Conservation (phyloP, 768 basidiomycete species). For the Amanita subjunquillea region DNA sequence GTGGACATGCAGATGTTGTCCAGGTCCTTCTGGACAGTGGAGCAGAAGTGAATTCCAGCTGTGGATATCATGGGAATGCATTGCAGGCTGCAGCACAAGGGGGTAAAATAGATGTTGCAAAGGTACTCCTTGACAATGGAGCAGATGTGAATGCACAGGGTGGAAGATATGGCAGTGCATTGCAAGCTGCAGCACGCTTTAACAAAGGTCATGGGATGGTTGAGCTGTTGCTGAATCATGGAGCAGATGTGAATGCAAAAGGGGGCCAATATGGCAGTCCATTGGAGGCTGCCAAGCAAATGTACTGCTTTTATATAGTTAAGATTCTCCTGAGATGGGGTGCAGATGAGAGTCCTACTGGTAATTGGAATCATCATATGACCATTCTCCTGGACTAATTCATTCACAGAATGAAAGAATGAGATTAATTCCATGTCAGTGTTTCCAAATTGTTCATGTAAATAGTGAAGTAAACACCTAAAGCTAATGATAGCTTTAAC, state of each 20-base stretch:
- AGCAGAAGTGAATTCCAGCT: background rate
- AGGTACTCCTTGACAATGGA: background rate
- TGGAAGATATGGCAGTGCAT: background rate
- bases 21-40: background rate
- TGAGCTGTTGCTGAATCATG: too few relatives aligned
- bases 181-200: background rate
- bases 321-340: background rate
- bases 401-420: too few relatives aligned
- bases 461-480: background rate
- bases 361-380: too few relatives aligned
- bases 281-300: background rate
- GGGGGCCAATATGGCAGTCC: background rate
- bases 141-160: background rate
- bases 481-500: background rate
- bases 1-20: background rate
- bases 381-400: too few relatives aligned
- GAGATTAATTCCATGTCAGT: too few relatives aligned
- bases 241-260: background rate
- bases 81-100: background rate
- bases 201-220: background rate
- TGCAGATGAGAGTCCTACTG: background rate
- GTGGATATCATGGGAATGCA: background rate
- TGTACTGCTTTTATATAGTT: background rate
- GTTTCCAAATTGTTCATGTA: too few relatives aligned
- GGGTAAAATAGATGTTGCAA: background rate